These are phyloP conservation scores for Globisporangium spinosum DNA, from an alignment of 352 stramenopile species.

Conservation along the genomic window DNA sequence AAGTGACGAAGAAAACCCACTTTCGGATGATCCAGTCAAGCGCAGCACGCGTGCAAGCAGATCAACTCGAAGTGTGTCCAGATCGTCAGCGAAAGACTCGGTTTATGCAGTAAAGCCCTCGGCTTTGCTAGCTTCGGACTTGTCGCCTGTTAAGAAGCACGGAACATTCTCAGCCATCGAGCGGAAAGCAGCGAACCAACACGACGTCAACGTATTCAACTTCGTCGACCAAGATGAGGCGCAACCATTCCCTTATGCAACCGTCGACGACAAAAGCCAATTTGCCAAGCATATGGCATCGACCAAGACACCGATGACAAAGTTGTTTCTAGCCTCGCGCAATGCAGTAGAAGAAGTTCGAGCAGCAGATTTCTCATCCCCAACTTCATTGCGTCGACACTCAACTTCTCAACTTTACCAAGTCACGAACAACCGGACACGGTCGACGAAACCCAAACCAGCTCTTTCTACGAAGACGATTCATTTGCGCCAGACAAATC, in stretches of 20 bases:
- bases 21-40: not conserved
- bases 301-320: constrained; percentile 1
- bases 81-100: not conserved
- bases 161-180: not conserved
- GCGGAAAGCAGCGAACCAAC: not conserved
- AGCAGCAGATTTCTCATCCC: not conserved
- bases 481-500: no score
- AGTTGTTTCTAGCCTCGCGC: constrained; percentile 1
- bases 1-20: not conserved
- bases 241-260: not conserved
- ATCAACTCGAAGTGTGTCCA: not conserved
- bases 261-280: not conserved
- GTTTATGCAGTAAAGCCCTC: not conserved
- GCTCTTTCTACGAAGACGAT: not conserved
- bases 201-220: not conserved
- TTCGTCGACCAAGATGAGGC: not conserved
- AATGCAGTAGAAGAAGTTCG: not conserved
- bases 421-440: not conserved
- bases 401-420: no score
- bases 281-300: not conserved
- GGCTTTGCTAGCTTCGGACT: not conserved
- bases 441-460: not conserved
- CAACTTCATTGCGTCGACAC: not conserved
- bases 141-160: constrained; percentile 12
- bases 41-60: not conserved